Base-by-base conservation (phyloP, 495 filamentous ascomycete species). In the Aspergillus indologenus region DNA sequence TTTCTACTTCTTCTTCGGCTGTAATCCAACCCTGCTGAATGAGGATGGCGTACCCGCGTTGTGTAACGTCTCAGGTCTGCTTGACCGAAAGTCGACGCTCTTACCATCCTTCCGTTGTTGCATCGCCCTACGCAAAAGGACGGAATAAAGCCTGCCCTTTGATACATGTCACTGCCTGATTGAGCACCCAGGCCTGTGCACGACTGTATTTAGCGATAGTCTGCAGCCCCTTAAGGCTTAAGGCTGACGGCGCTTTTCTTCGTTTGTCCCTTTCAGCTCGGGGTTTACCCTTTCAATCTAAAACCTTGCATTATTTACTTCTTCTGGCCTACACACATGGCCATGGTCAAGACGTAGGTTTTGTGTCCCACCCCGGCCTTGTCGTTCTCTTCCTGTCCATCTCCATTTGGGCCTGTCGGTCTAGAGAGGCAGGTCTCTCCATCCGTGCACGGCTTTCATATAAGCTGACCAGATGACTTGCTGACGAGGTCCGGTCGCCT, bases 211-310 rank as follows among this genome's bases (percentile, higher is more conserved):
- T 60, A 64, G 12, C 2, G 12, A 11, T 40, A 49, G 63, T 60
- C 73, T 71, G 69, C 68, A 73, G 73, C 75, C 72, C 63, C 57
- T 69, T 70, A 76, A 63, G 71, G 72, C 69, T 75, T 69, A 72
- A 71, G 71, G 67, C 73, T 68, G 65, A 67, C 64, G 61, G 59
- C 48, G 53, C n/a, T 54, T 64, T 54, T 61, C 12, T 9, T 40
- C 2, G 5, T 40, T 15, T 40, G 34, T 40, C 12, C 34, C 2
- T 40, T 40, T 7, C 12, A 6, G 12, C 12, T 40, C 6, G 34
- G 12, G 5, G 7, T 40, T 40, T 40, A 9, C 34, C 34, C 34
- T 9, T 14, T 14, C 12, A 8, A 9, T 14, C 12, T 45, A 58
- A 51, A 57, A 64, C 61, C 53, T 59, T 59, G 55, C 61, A 58